phyloP scores from a whole-genome alignment of 1,284 basidiomycete species.

The Ceratobasidium sp. region DNA sequence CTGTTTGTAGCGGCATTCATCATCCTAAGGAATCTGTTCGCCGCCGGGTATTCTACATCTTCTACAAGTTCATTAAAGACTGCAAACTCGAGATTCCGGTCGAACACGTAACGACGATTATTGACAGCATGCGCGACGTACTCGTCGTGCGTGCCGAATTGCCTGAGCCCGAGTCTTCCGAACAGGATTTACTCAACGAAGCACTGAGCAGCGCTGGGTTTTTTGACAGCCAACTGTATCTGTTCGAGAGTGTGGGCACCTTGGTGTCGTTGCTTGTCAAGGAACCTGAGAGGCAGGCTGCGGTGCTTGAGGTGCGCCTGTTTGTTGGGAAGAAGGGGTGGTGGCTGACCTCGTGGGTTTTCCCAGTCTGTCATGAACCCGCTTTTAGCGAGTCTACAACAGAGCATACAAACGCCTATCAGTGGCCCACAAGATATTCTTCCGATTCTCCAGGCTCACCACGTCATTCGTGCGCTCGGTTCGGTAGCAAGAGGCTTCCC shows the following conservation, averaged over 20 bases:
- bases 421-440: conserved; percentile 64
- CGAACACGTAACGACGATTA: conserved; percentile 71
- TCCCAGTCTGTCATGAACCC: conserved; percentile 74
- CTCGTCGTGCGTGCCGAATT: conserved; percentile 68
- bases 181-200: conserved; percentile 68
- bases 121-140: conserved; percentile 76
- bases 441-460: conserved; percentile 88
- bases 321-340: background rate
- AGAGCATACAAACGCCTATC: conserved; percentile 64
- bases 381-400: conserved; percentile 75
- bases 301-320: conserved; percentile 61
- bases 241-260: conserved; percentile 91
- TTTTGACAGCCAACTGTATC: conserved; percentile 92
- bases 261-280: conserved; percentile 75
- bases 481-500: conserved; percentile 98
- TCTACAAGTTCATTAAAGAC: conserved; percentile 91
- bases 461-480: conserved; percentile 92
- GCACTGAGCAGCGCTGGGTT: conserved; percentile 73
- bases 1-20: conserved; percentile 78
- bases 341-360: background rate
- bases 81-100: conserved; percentile 77
- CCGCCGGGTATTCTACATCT: conserved; percentile 87
- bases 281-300: conserved; percentile 69
- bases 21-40: conserved; percentile 74
- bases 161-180: conserved; percentile 56